These are phyloP conservation scores for Asterophora lycoperdoides DNA, from an alignment of 768 basidiomycete genomes.

Conservation along the genomic window DNA sequence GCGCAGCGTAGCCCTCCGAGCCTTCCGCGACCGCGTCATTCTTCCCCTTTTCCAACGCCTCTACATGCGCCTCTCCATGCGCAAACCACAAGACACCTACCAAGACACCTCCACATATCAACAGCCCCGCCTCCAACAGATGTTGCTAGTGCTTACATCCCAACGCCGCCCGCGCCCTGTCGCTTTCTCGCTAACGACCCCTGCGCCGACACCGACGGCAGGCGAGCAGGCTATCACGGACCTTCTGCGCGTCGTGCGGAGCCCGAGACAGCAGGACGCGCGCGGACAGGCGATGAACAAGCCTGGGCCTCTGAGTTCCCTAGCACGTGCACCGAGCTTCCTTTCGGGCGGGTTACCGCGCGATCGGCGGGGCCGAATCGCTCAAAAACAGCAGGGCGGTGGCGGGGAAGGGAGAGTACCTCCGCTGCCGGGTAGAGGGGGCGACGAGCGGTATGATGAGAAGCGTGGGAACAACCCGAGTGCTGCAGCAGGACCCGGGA, in stretches of 20 bases:
- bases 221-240: conserved; percentile 68
- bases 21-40: conserved; percentile 78
- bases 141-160: conserved; percentile 76
- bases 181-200: conserved; percentile 57
- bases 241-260: conserved; percentile 60
- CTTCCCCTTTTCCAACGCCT: conserved; percentile 58
- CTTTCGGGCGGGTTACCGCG: conserved; percentile 69
- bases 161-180: conserved; percentile 57
- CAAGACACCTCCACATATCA: conserved; percentile 53
- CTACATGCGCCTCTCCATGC: conserved; percentile 49
- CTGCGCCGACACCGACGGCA: conserved; percentile 49
- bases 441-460: conserved; percentile 27
- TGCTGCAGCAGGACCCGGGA: conserved; percentile 24
- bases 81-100: conserved; percentile 52
- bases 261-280: conserved; percentile 40
- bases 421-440: too few species aligned
- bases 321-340: conserved; percentile 57
- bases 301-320: conserved; percentile 21
- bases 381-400: conserved; percentile 35
- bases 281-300: conserved; percentile 21
- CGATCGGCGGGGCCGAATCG: conserved; percentile 76
- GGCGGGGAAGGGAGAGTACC: too few species aligned
- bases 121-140: conserved; percentile 74
- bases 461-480: conserved; percentile 41
- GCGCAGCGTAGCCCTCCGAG: conserved; percentile 70